Conservation (phyloP, 192 early-diverging fungal genomes). For the Lobosporangium transversale region DNA sequence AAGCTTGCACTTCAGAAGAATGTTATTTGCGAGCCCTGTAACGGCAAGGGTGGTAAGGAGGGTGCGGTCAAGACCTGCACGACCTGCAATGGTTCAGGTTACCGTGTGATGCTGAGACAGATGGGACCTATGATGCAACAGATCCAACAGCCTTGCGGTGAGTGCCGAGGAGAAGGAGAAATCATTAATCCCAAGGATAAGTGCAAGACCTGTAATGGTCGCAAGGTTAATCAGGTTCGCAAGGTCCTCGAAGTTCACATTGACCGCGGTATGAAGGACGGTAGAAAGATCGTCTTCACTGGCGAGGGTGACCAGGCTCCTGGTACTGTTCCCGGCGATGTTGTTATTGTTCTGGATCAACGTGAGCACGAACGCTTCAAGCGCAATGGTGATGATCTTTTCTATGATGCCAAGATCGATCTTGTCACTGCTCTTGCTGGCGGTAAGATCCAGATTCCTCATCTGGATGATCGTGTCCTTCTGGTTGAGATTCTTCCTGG, state of each 20-base stretch:
- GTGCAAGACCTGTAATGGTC: slow-evolving; percentile 91
- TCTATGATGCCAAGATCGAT: slow-evolving; percentile 93
- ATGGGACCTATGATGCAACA: slow-evolving; percentile 99
- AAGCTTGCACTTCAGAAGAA: slow-evolving; percentile 98
- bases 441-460: slow-evolving; percentile 90
- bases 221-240: slow-evolving; percentile 87
- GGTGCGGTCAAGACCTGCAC: slow-evolving; percentile 86
- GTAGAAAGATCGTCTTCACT: slow-evolving; percentile 92
- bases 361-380: slow-evolving; percentile 94
- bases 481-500: slow-evolving; percentile 92
- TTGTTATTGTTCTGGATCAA: slow-evolving; percentile 96
- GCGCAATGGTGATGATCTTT: slow-evolving; percentile 92
- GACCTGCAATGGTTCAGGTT: slow-evolving; percentile 90
- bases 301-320: slow-evolving; percentile 98
- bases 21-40: slow-evolving; percentile 89
- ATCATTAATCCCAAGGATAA: slow-evolving; percentile 90
- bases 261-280: slow-evolving; percentile 97
- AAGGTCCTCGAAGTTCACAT: slow-evolving; percentile 99
- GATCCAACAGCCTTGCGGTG: slow-evolving; percentile 95
- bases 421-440: slow-evolving; percentile 95
- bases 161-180: slow-evolving; percentile 92
- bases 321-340: slow-evolving; percentile 94
- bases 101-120: slow-evolving; percentile 89
- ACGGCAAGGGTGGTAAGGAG: slow-evolving; percentile 97
- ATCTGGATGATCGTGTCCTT: slow-evolving; percentile 92